Evolutionary conservation across 2,329 filamentous ascomycete genomes (phyloP).

Genomic region (Arthrinium puccinioides): DNA sequence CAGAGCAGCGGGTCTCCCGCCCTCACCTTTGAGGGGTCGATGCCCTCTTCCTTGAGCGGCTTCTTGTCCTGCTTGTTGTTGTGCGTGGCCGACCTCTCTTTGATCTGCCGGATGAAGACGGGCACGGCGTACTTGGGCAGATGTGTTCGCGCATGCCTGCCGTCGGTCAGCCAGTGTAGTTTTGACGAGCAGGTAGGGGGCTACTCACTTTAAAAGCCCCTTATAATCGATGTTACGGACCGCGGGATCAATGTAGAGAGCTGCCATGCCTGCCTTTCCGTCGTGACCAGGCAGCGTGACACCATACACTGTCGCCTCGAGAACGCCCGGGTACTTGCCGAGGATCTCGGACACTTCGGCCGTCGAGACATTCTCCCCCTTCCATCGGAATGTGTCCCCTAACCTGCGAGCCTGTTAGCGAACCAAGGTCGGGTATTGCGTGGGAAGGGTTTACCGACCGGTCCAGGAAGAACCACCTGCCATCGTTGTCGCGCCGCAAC

Average conservation of each 20-base stretch:
- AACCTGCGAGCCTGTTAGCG: constrained; percentile 30
- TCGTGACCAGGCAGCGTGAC: constrained; percentile 59
- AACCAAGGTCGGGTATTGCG: constrained; percentile 23
- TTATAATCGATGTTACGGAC: constrained; percentile 50
- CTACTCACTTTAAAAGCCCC: constrained; percentile 44
- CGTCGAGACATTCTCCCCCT: constrained; percentile 61
- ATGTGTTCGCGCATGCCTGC: constrained; percentile 44
- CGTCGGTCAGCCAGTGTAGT: background rate
- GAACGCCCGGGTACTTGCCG: constrained; percentile 48
- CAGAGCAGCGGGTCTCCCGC: constrained; percentile 41
- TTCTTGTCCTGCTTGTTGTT: constrained; percentile 81
- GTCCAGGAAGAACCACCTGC: constrained; percentile 64
- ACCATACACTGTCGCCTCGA: constrained; percentile 66
- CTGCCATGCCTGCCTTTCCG: constrained; percentile 59
- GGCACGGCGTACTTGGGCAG: constrained; percentile 71
- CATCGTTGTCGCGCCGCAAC: constrained; percentile 52
- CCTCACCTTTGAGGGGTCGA: constrained; percentile 45
- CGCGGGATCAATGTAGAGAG: constrained; percentile 47
- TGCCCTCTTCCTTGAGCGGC: constrained; percentile 58
- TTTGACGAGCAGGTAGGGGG: background rate
- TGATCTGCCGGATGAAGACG: constrained; percentile 60
- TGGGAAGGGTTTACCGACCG: constrained; percentile 20
- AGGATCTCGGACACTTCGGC: constrained; percentile 60
- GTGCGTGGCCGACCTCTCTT: constrained; percentile 53
- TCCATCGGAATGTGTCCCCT: constrained; percentile 71